These are phyloP conservation scores for Trametes sp. DNA, from an alignment of 1,284 basidiomycete species.

Conservation along the genomic window DNA sequence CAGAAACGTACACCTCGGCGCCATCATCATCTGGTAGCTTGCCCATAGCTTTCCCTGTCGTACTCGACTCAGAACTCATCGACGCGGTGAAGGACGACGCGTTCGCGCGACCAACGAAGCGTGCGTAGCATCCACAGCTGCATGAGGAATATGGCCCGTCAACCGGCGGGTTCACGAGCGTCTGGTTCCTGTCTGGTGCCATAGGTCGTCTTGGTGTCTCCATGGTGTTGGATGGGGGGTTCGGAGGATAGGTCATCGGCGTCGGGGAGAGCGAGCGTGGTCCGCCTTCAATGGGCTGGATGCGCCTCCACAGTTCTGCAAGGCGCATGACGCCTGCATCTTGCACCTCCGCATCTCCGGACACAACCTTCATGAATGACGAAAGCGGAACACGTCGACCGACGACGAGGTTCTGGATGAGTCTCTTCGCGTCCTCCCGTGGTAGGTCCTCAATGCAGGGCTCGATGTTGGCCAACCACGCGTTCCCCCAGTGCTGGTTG, in stretches of 20 bases:
- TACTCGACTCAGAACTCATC: too few relatives aligned
- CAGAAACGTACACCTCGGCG: too few relatives aligned
- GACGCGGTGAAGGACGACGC: too few relatives aligned
- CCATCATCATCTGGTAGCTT: too few relatives aligned
- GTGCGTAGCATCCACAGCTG: too few relatives aligned
- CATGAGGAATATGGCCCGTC: too few relatives aligned
- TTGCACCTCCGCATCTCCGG: background rate
- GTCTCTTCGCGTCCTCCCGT: background rate
- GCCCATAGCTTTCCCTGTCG: too few relatives aligned
- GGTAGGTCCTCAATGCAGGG: slow-evolving; percentile 10
- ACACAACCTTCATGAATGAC: background rate
- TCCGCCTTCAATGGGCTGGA: background rate
- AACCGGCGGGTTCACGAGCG: background rate
- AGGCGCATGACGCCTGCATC: background rate
- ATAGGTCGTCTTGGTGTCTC: background rate
- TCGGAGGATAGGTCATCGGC: too few relatives aligned
- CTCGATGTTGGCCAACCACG: background rate
- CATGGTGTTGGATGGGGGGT: too few relatives aligned
- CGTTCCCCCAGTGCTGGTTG: slow-evolving; percentile 10
- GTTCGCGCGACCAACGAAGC: too few relatives aligned
- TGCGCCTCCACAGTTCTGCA: background rate
- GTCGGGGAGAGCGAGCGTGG: background rate
- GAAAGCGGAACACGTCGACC: background rate
- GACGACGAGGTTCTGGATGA: background rate
- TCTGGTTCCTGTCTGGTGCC: background rate